These are phyloP conservation scores for Epichloe coenophiala DNA, from an alignment of 2,329 filamentous ascomycete species.

Conservation along the genomic window DNA sequence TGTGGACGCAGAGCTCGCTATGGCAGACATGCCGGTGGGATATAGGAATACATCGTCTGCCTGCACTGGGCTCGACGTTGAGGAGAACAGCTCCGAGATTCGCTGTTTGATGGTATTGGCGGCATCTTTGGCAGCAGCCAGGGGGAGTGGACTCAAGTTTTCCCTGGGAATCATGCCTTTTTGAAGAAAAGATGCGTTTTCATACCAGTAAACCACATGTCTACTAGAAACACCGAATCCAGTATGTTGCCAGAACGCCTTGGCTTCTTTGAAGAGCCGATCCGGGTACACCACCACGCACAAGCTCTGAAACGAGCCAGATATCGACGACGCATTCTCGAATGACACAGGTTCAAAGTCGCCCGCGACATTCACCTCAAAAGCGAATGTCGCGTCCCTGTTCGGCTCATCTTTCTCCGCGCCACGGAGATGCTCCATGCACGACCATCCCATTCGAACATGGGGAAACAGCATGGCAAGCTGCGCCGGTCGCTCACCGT, in stretches of 20 bases:
- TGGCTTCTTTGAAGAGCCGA: constrained; percentile 10
- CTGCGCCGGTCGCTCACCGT: not conserved
- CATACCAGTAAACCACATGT: constrained; percentile 13
- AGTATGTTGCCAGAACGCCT: constrained; percentile 18
- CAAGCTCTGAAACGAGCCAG: constrained; percentile 2
- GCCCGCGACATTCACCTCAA: not conserved
- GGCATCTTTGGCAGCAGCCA: constrained; percentile 6
- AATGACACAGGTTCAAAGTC: not conserved
- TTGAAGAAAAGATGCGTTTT: constrained; percentile 10
- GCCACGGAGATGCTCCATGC: constrained; percentile 9
- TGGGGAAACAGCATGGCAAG: constrained; percentile 8
- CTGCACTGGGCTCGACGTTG: constrained; percentile 4
- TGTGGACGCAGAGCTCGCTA: constrained; percentile 16
- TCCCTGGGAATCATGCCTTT: not conserved
- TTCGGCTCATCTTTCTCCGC: not conserved
- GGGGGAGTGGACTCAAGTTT: not conserved
- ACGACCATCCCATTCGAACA: constrained; percentile 1
- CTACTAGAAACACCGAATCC: constrained; percentile 17
- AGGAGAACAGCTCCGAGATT: constrained; percentile 11
- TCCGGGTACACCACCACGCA: constrained; percentile 9
- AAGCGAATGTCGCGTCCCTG: not conserved
- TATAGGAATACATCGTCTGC: constrained; percentile 33
- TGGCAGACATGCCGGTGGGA: constrained; percentile 38
- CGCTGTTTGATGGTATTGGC: constrained; percentile 5
- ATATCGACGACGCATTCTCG: not conserved